These are phyloP conservation scores for Chaetomiaceae sp. DNA, from an alignment of 2,329 filamentous ascomycete genomes.

Conservation along the genomic window DNA sequence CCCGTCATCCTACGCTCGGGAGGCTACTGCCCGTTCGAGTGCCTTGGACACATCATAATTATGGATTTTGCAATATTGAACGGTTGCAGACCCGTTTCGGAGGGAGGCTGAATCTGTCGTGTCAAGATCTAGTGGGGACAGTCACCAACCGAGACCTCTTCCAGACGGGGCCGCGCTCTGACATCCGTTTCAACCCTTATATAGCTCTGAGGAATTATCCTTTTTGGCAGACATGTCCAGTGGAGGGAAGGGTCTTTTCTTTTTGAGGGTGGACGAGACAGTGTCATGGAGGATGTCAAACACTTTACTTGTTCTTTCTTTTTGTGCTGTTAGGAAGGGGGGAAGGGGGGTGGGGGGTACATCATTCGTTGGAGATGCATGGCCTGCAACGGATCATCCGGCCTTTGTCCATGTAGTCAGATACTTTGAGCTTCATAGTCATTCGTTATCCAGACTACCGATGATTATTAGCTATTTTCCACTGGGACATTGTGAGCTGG, in stretches of 20 bases:
- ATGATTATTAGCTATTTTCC: constrained; percentile 8
- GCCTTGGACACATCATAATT: constrained; percentile 38
- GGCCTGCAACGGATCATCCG: constrained; percentile 25
- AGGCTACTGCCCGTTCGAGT: constrained; percentile 35
- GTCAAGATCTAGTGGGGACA: constrained; percentile 27
- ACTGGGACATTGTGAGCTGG: too few relatives aligned
- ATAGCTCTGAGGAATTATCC: constrained; percentile 24
- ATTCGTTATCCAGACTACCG: constrained; percentile 21
- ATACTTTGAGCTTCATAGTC: constrained; percentile 27
- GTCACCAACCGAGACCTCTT: constrained; percentile 21
- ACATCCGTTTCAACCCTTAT: constrained; percentile 19
- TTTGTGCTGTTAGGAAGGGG: constrained; percentile 15
- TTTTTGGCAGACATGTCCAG: constrained; percentile 16
- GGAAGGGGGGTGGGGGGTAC: background rate
- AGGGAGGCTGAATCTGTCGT: constrained; percentile 21
- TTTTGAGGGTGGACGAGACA: background rate
- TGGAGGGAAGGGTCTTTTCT: background rate
- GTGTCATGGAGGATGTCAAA: constrained; percentile 8
- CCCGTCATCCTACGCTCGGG: constrained; percentile 37
- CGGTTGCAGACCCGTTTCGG: constrained; percentile 19
- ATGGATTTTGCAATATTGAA: constrained; percentile 34
- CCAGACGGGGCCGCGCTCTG: constrained; percentile 14
- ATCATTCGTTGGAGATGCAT: constrained; percentile 22
- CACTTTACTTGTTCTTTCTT: constrained; percentile 16
- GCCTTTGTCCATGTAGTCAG: constrained; percentile 27